phyloP scores from a whole-genome alignment of 2,329 filamentous ascomycete species.

The Chaetomium sp. region DNA sequence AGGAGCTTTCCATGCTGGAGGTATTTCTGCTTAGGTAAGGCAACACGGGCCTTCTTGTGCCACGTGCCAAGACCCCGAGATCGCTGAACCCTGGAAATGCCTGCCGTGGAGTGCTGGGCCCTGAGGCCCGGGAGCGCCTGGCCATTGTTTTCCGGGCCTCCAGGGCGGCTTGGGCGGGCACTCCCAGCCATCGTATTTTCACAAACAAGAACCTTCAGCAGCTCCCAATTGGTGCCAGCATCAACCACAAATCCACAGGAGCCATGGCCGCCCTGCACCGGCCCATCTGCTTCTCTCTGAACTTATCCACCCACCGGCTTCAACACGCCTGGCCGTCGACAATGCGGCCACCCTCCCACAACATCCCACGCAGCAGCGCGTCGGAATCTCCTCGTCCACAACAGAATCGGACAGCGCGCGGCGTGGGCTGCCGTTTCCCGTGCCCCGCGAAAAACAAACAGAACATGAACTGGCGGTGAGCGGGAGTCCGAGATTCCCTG shows the following conservation, averaged over 20 bases:
- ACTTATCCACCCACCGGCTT: not conserved
- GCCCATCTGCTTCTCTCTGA: not conserved
- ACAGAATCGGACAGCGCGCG: slow-evolving; percentile 10
- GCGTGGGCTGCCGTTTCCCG: slow-evolving; percentile 7
- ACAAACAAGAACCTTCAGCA: not conserved
- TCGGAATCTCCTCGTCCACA: slow-evolving; percentile 9
- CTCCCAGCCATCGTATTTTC: slow-evolving; percentile 26
- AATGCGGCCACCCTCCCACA: slow-evolving; percentile 25
- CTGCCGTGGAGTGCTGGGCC: no score
- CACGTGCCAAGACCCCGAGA: not conserved
- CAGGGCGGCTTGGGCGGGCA: not conserved
- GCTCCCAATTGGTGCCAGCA: not conserved
- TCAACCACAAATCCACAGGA: not conserved
- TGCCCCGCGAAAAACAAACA: slow-evolving; percentile 9
- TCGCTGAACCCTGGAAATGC: not conserved
- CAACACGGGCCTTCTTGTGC: not conserved
- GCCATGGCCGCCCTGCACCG: no score
- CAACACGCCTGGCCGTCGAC: slow-evolving; percentile 21
- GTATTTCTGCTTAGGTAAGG: not conserved
- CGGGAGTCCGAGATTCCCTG: not conserved
- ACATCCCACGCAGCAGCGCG: slow-evolving; percentile 7
- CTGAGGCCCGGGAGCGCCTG: not conserved
- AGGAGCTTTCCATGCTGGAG: not conserved
- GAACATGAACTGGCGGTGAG: slow-evolving; percentile 24
- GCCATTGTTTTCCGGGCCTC: not conserved